A percentile compares a stretch with the other conserved stretches of the same genome.
phyloP scores from a whole-genome alignment of 2,329 filamentous ascomycete genomes.

The Diplocarpon mali region DNA sequence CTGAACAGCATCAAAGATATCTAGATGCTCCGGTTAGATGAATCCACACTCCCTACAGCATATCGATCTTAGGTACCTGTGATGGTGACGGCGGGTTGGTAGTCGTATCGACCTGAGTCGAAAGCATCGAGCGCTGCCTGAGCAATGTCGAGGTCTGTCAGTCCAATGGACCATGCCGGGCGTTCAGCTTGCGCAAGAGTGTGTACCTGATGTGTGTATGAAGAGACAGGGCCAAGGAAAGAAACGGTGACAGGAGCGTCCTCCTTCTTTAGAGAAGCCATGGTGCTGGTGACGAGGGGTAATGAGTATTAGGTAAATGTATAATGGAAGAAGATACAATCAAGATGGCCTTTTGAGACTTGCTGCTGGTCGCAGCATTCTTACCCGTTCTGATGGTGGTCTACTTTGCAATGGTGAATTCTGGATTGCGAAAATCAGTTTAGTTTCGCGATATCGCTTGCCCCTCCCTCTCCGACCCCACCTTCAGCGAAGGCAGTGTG shows the following conservation, averaged over 20 bases:
- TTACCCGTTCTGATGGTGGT: too few relatives aligned
- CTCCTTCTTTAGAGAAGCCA: background rate
- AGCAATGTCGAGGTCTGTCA: slow-evolving; percentile 22
- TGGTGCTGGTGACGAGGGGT: background rate
- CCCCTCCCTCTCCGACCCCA: too few relatives aligned
- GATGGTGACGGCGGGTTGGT: slow-evolving; percentile 35
- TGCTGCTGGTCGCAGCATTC: too few relatives aligned
- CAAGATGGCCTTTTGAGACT: too few relatives aligned
- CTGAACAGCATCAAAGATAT: slow-evolving; percentile 74
- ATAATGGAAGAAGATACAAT: too few relatives aligned
- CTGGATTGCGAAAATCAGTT: too few relatives aligned
- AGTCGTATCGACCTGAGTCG: slow-evolving; percentile 26
- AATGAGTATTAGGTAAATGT: too few relatives aligned
- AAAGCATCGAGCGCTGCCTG: slow-evolving; percentile 45
- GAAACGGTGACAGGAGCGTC: slow-evolving; percentile 31
- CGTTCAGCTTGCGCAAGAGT: slow-evolving; percentile 11
- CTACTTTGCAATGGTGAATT: too few relatives aligned
- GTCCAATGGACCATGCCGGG: slow-evolving; percentile 17
- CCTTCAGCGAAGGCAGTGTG: too few relatives aligned
- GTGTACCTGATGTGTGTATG: slow-evolving; percentile 58
- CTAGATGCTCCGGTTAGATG: slow-evolving; percentile 30
- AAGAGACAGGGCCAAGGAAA: slow-evolving; percentile 53
- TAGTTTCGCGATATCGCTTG: too few relatives aligned
- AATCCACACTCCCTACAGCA: background rate
- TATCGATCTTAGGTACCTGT: slow-evolving; percentile 15